phyloP scores from a whole-genome alignment of 495 filamentous ascomycete species.

The Jackrogersella minutella region DNA sequence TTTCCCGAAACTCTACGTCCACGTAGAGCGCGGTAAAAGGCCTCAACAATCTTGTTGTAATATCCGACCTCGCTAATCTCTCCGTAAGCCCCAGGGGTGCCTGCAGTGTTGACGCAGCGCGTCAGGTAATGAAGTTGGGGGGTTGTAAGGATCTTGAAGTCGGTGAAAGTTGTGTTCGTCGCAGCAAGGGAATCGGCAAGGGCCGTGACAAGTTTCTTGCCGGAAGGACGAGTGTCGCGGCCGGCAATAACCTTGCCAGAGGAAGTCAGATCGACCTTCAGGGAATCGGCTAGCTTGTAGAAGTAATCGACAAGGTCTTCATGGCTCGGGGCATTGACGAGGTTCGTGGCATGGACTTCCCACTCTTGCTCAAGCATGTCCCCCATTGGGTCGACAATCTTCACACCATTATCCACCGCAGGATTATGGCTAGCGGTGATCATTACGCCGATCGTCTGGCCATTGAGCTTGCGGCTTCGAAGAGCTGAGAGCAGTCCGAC shows the following conservation, averaged over 20 bases:
- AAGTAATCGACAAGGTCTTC: conserved; percentile 78
- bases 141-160: conserved; percentile 89
- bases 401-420: conserved; percentile 96
- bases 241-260: conserved; percentile 86
- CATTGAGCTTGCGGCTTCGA: conserved; percentile 86
- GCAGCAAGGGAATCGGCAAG: conserved; percentile 80
- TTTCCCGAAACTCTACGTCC: conserved; percentile 72
- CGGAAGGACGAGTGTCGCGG: conserved; percentile 91
- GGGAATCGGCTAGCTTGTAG: conserved; percentile 70
- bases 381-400: conserved; percentile 96
- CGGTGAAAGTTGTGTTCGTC: conserved; percentile 73
- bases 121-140: conserved; percentile 97
- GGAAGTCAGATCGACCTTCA: conserved; percentile 74
- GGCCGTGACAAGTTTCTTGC: conserved; percentile 78
- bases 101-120: conserved; percentile 90
- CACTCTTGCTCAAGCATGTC: conserved; percentile 96
- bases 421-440: conserved; percentile 99
- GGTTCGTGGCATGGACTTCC: conserved; percentile 84
- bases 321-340: conserved; percentile 83
- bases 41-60: conserved; percentile 85
- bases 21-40: conserved; percentile 82
- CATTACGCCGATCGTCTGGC: conserved; percentile 96
- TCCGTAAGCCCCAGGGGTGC: conserved; percentile 82
- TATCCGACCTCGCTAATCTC: conserved; percentile 89
- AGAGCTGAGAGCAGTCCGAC: conserved; percentile 89